phyloP scores from a whole-genome alignment of 306 rosid genomes.

The Alnus rubra region DNA sequence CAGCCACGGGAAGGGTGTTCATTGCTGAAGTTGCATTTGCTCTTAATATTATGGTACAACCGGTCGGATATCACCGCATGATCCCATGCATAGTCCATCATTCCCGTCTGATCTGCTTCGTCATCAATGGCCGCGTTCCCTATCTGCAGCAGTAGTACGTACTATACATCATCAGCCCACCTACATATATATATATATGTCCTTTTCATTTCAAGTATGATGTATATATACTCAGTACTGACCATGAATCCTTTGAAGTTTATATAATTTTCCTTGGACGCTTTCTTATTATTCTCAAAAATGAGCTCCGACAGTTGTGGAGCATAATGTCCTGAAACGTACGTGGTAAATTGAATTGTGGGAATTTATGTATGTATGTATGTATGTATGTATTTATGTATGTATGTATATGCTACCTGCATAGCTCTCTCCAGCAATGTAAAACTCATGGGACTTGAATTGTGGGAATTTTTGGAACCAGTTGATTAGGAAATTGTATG shows the following conservation, averaged over 20 bases:
- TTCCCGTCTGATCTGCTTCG: constrained; percentile 44
- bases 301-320: constrained; percentile 55
- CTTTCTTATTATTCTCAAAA: constrained; percentile 38
- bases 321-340: constrained; percentile 74
- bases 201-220: not conserved
- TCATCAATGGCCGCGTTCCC: constrained; percentile 51
- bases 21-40: constrained; percentile 40
- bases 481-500: constrained; percentile 59
- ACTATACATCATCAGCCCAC: not conserved
- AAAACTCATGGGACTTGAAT: constrained; percentile 72
- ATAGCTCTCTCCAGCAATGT: constrained; percentile 90
- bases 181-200: too few relatives aligned
- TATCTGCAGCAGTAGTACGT: constrained; percentile 21
- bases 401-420: constrained; percentile 46
- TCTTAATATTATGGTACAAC: constrained; percentile 32
- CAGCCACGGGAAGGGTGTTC: constrained; percentile 11
- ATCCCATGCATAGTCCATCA: constrained; percentile 56
- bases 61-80: constrained; percentile 52
- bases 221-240: not conserved
- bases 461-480: constrained; percentile 83
- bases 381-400: not conserved
- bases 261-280: constrained; percentile 26
- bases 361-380: too few relatives aligned
- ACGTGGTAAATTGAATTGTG: not conserved
- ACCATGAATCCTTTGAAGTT: constrained; percentile 60